These are phyloP conservation scores for Populus davidiana DNA, from an alignment of 345 rosid genomes.

Conservation along the genomic window DNA sequence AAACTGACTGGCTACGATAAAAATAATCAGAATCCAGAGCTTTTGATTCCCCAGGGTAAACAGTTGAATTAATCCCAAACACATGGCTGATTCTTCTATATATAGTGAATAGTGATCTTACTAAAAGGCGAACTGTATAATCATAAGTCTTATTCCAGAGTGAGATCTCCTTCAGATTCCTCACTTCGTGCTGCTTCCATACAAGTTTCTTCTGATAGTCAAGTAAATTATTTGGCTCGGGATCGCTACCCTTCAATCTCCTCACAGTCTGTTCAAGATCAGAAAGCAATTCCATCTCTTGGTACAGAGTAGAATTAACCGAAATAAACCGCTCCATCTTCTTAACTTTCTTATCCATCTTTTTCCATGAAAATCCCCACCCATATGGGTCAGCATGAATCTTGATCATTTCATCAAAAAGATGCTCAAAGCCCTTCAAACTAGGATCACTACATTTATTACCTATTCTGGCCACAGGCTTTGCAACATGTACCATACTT, in stretches of 20 bases:
- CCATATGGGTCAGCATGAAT: slow-evolving; percentile 58
- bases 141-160: slow-evolving; percentile 88
- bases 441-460: slow-evolving; percentile 63
- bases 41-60: slow-evolving; percentile 43
- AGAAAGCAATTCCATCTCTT: slow-evolving; percentile 82
- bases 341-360: slow-evolving; percentile 80
- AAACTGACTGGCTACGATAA: slow-evolving; percentile 63
- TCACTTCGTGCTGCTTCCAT: slow-evolving; percentile 88
- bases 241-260: slow-evolving; percentile 60
- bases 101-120: slow-evolving; percentile 77
- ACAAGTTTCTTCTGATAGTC: slow-evolving; percentile 70
- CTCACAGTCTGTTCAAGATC: slow-evolving; percentile 74
- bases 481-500: slow-evolving; percentile 53
- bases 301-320: slow-evolving; percentile 66
- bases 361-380: slow-evolving; percentile 70
- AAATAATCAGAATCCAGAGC: slow-evolving; percentile 49
- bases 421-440: slow-evolving; percentile 58
- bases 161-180: slow-evolving; percentile 61
- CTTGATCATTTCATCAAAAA: slow-evolving; percentile 54
- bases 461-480: slow-evolving; percentile 70
- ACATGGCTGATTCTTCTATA: slow-evolving; percentile 57
- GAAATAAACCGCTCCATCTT: slow-evolving; percentile 83
- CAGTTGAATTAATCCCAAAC: slow-evolving; percentile 53
- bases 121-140: slow-evolving; percentile 63
- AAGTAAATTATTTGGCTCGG: slow-evolving; percentile 51